Base-by-base conservation (phyloP, 164 flowering plant species). In the Chloranthus sessilifolius region DNA sequence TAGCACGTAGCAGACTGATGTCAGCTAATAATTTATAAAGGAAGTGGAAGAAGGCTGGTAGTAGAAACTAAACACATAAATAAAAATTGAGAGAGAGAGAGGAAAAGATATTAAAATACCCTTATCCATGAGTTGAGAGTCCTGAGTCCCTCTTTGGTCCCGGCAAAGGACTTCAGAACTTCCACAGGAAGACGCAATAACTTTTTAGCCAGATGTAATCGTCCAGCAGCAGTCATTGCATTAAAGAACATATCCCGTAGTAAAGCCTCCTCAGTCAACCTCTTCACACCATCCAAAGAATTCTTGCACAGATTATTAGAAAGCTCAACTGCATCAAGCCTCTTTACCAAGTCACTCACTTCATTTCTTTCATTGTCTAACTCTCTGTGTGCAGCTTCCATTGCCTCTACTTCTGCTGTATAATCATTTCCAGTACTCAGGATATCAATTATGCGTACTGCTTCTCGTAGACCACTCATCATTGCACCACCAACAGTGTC, bases 401-500 rank as follows among this genome's bases (percentile, higher is more conserved):
- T 59, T 15, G 83, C 78, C 70, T 88, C 95, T 43, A 74, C 84
- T 75, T 94, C 99, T 25, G 92, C 86, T 21, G 79, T 78, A 56
- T 66, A 74, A 83, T 94, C 97, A 63, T 70, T 71, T 53, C 97
- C 95, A 50, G 79, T 78, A 20, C 47, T 73, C 53, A 88, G 57
- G 56, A 94, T 78, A 65, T 86, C 88, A 51, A 86, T 79, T 31
- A 94, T 84, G 5, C 99, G 94, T 39, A 94, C 95, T 21, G 99
- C 99, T 71, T 94, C 99, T 14, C 99, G 82, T 27, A 94, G 85
- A 26, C 99, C 99, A 75, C 92, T 88, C 88, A 94, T 77, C 96
- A 94, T 94, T 36, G 97, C 99, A 72, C 99, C 99, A 49, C 99
- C 99, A 56, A 94, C 99, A 12, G 99, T 94, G 72, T 94, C 99